Conservation (phyloP, 2,329 filamentous ascomycete species). For the Sclerotinia nivalis region DNA sequence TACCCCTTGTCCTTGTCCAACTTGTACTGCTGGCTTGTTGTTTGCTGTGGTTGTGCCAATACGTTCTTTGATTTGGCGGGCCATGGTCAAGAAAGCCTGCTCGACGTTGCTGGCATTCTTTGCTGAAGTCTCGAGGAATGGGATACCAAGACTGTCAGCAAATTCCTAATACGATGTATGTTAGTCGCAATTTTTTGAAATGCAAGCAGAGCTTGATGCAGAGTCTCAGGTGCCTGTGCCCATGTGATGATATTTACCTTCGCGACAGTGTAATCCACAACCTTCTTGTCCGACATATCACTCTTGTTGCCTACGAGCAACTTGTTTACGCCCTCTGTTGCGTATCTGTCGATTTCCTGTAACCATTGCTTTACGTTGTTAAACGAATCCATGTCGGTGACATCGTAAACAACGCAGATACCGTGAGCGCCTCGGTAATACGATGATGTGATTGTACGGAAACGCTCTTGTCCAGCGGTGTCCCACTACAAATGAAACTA, state of each 20-base stretch:
- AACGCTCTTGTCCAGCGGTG: constrained; percentile 97
- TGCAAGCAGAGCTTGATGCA: constrained; percentile 13
- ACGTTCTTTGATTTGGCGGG: constrained; percentile 98
- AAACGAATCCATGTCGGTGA: constrained; percentile 99
- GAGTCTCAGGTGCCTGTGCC: constrained; percentile 31
- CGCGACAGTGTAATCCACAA: constrained; percentile 98
- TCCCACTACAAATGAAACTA: constrained; percentile 72
- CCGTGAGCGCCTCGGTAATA: constrained; percentile 99
- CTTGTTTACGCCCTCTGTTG: constrained; percentile 99
- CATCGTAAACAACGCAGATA: constrained; percentile 99
- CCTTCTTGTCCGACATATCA: constrained; percentile 99
- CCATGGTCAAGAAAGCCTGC: constrained; percentile 99
- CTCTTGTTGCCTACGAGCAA: constrained; percentile 99
- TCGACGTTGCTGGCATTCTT: constrained; percentile 99
- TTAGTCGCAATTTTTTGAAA: constrained; percentile 27
- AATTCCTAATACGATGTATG: constrained; percentile 69
- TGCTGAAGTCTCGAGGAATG: constrained; percentile 98
- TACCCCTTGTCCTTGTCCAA: constrained; percentile 91
- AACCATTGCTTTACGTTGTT: constrained; percentile 99
- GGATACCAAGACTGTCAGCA: constrained; percentile 96
- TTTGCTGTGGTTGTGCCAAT: constrained; percentile 95
- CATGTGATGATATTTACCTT: constrained; percentile 67
- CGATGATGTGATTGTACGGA: constrained; percentile 98
- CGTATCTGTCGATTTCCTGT: constrained; percentile 98
- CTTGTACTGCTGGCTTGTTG: constrained; percentile 98